These are phyloP conservation scores for Suzukiozyma palmioleophila DNA, from an alignment of 1,139 yeast species.

Conservation along the genomic window DNA sequence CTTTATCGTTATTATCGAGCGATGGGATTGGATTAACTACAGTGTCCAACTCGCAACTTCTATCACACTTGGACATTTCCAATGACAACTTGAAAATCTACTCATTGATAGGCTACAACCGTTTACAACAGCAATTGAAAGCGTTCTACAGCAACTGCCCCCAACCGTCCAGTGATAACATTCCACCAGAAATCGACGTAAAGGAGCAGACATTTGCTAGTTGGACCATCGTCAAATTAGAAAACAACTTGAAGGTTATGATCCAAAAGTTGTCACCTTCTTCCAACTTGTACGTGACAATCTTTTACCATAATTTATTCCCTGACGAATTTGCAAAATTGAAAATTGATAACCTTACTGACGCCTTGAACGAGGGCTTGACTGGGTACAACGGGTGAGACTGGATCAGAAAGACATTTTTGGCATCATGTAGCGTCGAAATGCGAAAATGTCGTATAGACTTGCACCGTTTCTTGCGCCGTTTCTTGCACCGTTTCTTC, in stretches of 20 bases:
- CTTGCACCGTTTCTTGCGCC: too few species aligned
- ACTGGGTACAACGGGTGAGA: slow-evolving; percentile 19
- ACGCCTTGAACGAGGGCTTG: slow-evolving; percentile 30
- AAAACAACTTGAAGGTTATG: slow-evolving; percentile 25
- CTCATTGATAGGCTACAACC: slow-evolving; percentile 40
- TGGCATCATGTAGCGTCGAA: too few species aligned
- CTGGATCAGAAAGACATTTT: not conserved
- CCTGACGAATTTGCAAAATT: slow-evolving; percentile 43
- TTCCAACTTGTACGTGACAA: slow-evolving; percentile 22
- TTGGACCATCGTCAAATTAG: slow-evolving; percentile 36
- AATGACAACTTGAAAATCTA: slow-evolving; percentile 43
- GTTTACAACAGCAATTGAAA: slow-evolving; percentile 20
- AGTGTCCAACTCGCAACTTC: slow-evolving; percentile 18
- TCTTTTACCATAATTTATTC: slow-evolving; percentile 29
- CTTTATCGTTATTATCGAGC: slow-evolving; percentile 40
- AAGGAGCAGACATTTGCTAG: not conserved
- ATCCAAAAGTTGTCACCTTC: slow-evolving; percentile 17
- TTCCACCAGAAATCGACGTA: not conserved
- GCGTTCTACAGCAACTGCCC: slow-evolving; percentile 3
- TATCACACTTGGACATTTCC: slow-evolving; percentile 13
- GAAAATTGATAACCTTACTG: slow-evolving; percentile 33
- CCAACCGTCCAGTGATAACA: slow-evolving; percentile 8
- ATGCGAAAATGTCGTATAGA: too few species aligned
- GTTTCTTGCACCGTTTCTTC: too few species aligned
- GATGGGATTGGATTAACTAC: slow-evolving; percentile 42